Evolutionary conservation across 805 yeast species (phyloP), one percentile per base, ranked within the genome.

Genomic region (Blastobotrys americana): DNA sequence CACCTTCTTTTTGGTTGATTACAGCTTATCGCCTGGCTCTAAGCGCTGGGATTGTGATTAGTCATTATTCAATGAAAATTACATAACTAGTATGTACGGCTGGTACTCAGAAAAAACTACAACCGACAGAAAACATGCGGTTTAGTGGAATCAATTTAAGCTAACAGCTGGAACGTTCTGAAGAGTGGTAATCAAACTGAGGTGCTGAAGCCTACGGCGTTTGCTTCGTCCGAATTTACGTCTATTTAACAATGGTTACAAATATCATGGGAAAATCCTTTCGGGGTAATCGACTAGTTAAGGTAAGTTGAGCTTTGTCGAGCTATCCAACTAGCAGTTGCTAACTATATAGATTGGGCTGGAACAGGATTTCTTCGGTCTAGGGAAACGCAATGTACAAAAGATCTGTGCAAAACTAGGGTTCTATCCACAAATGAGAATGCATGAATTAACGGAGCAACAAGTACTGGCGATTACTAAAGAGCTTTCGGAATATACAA

Each of bases 401-500:
- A 70, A 72, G 56, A 71, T 93, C 43, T 88, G 96, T 62, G 80
- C 97, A 34, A 86, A 80, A 60, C 77, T 90, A 18, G 96, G 96
- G 8, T 76, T 93, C 48, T 90, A 89, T 59, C 97, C 97, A 38
- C 72, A 76, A 61, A 89, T 90, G 95, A 78, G 95, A 67, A 82
- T 89, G 84, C 93, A 85, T 62, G 95, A 93, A 65, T 74, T 93
- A 33, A 71, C 83, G 22, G 97, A 93, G 65, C 84, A 87, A 21
- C 95, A 88, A 56, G 73, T 88, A 37, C 74, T 90, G 77, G 78
- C 84, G 28, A 71, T 93, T 37, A 83, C 96, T 33, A 90, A 88
- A 62, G 96, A 93, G 62, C 71, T 93, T 40, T 78, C 94, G 1
- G 82, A 78, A 34, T 72, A 84, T 73, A 77, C 84, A 8, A 83